Evolutionary conservation across 148 eudicot species (phyloP).

Genomic region (Dysphania ambrosioides): DNA sequence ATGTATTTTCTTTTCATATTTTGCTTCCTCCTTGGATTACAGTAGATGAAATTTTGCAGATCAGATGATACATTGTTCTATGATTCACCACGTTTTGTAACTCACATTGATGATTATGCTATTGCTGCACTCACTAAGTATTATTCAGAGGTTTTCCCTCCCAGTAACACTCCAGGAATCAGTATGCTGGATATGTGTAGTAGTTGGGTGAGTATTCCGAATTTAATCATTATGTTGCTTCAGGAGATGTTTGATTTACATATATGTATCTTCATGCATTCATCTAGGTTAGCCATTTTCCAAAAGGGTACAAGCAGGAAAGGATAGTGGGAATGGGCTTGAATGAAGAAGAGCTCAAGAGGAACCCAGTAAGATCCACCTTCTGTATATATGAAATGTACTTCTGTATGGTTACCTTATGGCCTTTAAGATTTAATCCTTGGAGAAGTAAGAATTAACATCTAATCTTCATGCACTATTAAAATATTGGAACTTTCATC

Average conservation of each 20-base stretch:
- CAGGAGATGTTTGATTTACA: background rate
- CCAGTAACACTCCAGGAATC: slow-evolving; percentile 77
- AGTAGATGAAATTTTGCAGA: slow-evolving; percentile 39
- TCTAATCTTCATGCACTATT: too few species aligned
- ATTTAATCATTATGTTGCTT: background rate
- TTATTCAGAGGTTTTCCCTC: slow-evolving; percentile 82
- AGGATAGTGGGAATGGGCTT: slow-evolving; percentile 87
- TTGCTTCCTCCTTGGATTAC: background rate
- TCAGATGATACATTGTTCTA: slow-evolving; percentile 74
- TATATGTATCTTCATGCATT: slow-evolving; percentile 9
- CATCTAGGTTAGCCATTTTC: slow-evolving; percentile 93
- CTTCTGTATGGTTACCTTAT: background rate
- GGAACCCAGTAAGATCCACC: slow-evolving; percentile 57
- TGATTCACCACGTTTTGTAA: slow-evolving; percentile 94
- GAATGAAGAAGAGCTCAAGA: slow-evolving; percentile 88
- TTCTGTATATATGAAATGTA: background rate
- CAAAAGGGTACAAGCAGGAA: slow-evolving; percentile 84
- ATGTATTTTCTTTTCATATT: background rate
- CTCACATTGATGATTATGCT: slow-evolving; percentile 97
- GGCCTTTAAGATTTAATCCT: background rate
- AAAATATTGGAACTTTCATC: too few species aligned
- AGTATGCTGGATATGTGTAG: slow-evolving; percentile 93
- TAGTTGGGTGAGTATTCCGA: slow-evolving; percentile 74
- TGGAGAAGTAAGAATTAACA: background rate
- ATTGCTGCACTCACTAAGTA: slow-evolving; percentile 86